Evolutionary conservation across 2,329 filamentous ascomycete genomes (phyloP), one percentile per base, ranked within the genome.

Genomic region (Pseudopyricularia javanii): DNA sequence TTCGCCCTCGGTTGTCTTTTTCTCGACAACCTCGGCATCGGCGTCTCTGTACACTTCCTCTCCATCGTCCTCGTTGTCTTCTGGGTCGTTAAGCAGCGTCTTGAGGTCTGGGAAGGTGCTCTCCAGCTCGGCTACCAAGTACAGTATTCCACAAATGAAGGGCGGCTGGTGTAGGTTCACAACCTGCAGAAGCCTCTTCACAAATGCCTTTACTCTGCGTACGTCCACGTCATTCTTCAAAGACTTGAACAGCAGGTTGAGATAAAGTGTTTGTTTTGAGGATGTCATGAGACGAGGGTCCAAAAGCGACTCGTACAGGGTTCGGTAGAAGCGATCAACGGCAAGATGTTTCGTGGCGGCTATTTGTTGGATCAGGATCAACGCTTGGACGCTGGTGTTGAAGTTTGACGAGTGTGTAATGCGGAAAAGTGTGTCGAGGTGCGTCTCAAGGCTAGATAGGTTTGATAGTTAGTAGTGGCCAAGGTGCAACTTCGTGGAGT

Each of bases 341-440:
- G 86, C 85, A 52, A 91, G 75, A 61, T 91, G 85, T 64, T 93
- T 89, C 3, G 84, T 80, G 1, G 83, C 75, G 1, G 90, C 88
- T 28, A 98, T 79, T 66, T 97, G 93, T 65, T 97, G 93, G 59
- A 98, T 94, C 49, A 98, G 74, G 71, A 95, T 86, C 58, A 98
- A 78, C 33, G 93, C 91, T 68, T 98, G 93, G 35, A 98, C 88
- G 64, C 90, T 93, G 1, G 93, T 98, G 70, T 97, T 98, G 78
- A 98, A 97, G 68, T 98, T 98, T 54, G 91, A 89, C 1, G 91
- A 97, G 69, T 98, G 93, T 0, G 93, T 95, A 62, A 98, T 93
- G 61, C 83, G 85, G 77, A 96, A 98, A 26, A 98, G 78, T 3
- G 91, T 96, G 64, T 97, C 86, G 54, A 98, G 80, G 63, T 98